Evolutionary conservation across 257 asterid genomes (phyloP), one percentile per base, ranked within the genome.

Genomic region (Nicotiana sylvestris): DNA sequence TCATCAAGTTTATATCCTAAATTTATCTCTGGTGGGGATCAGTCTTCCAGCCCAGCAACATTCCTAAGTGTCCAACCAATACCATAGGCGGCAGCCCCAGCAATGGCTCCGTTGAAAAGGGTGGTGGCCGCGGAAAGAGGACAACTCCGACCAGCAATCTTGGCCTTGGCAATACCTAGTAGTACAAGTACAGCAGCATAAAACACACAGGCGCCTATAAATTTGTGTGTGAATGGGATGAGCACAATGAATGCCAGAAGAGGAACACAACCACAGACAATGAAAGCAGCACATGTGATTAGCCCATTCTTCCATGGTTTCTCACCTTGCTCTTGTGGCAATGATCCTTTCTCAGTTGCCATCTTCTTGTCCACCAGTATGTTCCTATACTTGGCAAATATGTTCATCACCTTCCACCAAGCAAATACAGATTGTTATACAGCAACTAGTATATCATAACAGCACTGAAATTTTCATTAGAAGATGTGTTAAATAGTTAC

Each of bases 61-160:
- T 92, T 89, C 9, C 93, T 85, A 2, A 90, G 89, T 5, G 92
- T 88, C 95, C 95, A 91, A 12, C 97, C 95, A 18, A 92, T 88
- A 7, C 82, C 92, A 60, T 90, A 91, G 4, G 94, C 93, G 0
- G 92, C 91, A 0, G 86, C 88, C 17, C 90, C 93, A 10, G 97
- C 95, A 15, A 88, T 29, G 0, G 89, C 92, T 1, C 97, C 93
- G 32, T 92, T 92, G 83, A 85, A 80, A 1, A 92, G 83, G 1
- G 93, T 88, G 9, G 85, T 84, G 3, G 83, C 92, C 21, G 70
- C 61, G 0, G 94, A 89, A 33, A 57, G 7, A 2, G 57, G 66
- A 43, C 85, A 87, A 46, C 87, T 92, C 81, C 88, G 93, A 15
- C 91, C 92, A 0, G 91, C 93, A 62, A 85, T 83, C 84, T 87